Evolutionary conservation across 73 alveolate species (phyloP), one percentile per base, ranked within the genome.

Genomic region (Paramecium bursaria): DNA sequence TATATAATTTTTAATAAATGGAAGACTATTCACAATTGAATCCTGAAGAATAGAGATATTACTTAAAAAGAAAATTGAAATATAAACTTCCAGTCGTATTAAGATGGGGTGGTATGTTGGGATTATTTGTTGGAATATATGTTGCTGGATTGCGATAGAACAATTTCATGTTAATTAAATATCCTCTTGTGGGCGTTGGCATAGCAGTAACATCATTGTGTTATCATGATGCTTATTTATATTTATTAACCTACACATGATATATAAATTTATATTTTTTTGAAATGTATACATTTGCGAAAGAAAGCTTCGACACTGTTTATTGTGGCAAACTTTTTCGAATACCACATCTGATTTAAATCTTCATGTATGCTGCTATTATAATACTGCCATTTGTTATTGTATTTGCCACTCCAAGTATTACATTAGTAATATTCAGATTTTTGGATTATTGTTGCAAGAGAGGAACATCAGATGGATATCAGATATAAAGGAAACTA

Each of bases 171-270:
- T 22, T 47, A 39, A 15, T 67, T 15, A 31, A 53, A 21, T 57
- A 67, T 15, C 26, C 50, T 35, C 23, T 42, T 0, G 39, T 42
- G 7, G 82, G 82, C 33, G 55, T 47, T 7, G 39, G 27, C 5
- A 30, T 42, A 1, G 44, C 44, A n/a, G 82, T 53, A 15, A 21
- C 44, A 6, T 53, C 60, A 33, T 26, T 67, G 13, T 67, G 82
- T 14, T 67, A 67, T 42, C 82, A 67, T 67, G 82, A 67, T 42
- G 33, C 44, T 22, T 67, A 67, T 67, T 42, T 67, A 67, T 67
- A 67, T 67, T 42, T 57, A 26, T 25, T 19, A 67, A 67, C 82
- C 33, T 67, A 67, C 44, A 25, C 13, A n/a, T 67, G 82, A 67
- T 67, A 15, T n/a, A n/a, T n/a, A n/a, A n/a, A n/a, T n/a, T n/a